These are phyloP conservation scores for Skeletonema menzelii DNA, from an alignment of 108 stramenopile genomes.

Conservation along the genomic window DNA sequence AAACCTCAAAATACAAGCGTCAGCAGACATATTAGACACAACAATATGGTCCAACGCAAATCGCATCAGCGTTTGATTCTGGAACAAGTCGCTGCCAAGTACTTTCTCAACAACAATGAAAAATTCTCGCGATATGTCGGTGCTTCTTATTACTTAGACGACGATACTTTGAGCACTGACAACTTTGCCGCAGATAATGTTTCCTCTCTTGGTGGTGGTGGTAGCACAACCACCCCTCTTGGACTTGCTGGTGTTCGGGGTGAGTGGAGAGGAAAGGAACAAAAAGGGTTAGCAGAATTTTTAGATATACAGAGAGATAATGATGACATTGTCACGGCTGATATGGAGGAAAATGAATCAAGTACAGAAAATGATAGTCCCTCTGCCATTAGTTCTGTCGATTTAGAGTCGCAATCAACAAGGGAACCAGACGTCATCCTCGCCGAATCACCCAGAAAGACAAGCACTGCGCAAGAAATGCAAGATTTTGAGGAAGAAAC, in stretches of 20 bases:
- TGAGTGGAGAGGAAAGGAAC: not conserved
- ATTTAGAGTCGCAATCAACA: not conserved
- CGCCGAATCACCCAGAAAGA: not conserved
- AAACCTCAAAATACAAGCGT: not conserved
- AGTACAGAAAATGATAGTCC: not conserved
- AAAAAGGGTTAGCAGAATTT: not conserved
- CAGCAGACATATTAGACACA: too few species aligned
- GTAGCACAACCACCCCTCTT: not conserved
- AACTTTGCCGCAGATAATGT: not conserved
- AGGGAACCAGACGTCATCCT: not conserved
- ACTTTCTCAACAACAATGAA: conserved; percentile 9
- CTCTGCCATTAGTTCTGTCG: not conserved
- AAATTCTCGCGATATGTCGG: conserved; percentile 1
- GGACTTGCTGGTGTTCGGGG: not conserved
- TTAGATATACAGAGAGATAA: not conserved
- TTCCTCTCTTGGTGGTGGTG: not conserved
- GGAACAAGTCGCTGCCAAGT: conserved; percentile 33
- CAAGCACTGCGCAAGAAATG: not conserved
- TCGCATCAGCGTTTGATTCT: conserved; percentile 31
- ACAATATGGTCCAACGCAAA: conserved; percentile 24
- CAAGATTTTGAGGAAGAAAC: not conserved
- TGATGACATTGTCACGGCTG: not conserved
- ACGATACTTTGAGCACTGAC: not conserved
- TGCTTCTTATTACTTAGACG: not conserved
- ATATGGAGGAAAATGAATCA: not conserved